Conservation (phyloP, 495 filamentous ascomycete genomes). For the Peziza echinospora region DNA sequence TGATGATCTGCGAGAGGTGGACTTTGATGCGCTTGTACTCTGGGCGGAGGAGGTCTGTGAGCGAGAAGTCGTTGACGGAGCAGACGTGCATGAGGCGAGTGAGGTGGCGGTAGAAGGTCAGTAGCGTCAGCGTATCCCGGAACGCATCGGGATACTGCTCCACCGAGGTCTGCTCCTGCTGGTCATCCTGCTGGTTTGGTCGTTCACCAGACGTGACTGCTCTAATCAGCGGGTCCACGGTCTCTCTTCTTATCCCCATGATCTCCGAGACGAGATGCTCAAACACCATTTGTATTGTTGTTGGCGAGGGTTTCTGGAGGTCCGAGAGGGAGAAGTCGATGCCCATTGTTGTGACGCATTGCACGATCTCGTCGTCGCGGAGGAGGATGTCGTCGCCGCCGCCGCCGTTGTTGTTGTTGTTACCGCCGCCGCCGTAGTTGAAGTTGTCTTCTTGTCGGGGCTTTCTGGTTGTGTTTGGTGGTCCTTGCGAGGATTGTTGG, state of each 20-base stretch:
- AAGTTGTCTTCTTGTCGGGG: neutral
- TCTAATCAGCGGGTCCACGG: conserved; percentile 83
- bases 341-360: conserved; percentile 74
- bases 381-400: neutral
- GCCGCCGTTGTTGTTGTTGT: conserved; percentile 57
- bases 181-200: too few species aligned
- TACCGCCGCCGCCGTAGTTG: neutral
- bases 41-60: conserved; percentile 71
- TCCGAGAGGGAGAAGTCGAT: conserved; percentile 74
- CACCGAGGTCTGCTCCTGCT: conserved; percentile 47
- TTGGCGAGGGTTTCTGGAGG: conserved; percentile 76
- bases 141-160: conserved; percentile 56
- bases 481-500: neutral
- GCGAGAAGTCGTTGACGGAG: conserved; percentile 79
- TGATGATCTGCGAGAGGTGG: conserved; percentile 91
- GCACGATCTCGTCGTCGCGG: conserved; percentile 67
- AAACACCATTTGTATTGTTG: conserved; percentile 85
- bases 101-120: conserved; percentile 76
- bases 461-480: neutral
- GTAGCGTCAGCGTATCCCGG: conserved; percentile 66
- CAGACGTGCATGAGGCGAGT: conserved; percentile 62
- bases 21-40: conserved; percentile 69
- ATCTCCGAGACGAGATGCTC: conserved; percentile 92
- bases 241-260: conserved; percentile 73
- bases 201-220: too few species aligned